These are phyloP conservation scores for Monosporascus sp. DNA, from an alignment of 2,329 filamentous ascomycete species.

Conservation along the genomic window DNA sequence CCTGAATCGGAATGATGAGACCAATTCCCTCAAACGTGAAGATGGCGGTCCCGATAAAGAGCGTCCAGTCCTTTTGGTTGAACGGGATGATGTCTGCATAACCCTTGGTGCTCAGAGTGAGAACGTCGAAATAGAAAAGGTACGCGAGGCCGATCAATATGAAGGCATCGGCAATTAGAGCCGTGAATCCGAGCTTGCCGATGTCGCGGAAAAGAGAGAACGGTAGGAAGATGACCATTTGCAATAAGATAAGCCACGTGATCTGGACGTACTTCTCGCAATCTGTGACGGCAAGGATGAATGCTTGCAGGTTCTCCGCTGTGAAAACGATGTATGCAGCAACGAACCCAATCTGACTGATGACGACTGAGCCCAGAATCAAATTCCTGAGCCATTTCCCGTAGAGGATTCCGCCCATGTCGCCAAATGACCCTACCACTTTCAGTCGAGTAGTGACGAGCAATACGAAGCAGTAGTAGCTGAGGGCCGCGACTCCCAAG, in stretches of 20 bases:
- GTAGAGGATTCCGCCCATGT: slow-evolving; percentile 89
- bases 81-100: slow-evolving; percentile 84
- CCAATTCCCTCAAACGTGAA: slow-evolving; percentile 99
- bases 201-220: slow-evolving; percentile 94
- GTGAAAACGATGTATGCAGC: slow-evolving; percentile 97
- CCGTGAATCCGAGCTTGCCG: slow-evolving; percentile 93
- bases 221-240: slow-evolving; percentile 91
- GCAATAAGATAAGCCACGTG: slow-evolving; percentile 85
- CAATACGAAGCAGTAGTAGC: slow-evolving; percentile 96
- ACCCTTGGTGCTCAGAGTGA: slow-evolving; percentile 71
- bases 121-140: slow-evolving; percentile 90
- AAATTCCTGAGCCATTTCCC: slow-evolving; percentile 83
- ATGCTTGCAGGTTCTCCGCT: slow-evolving; percentile 89
- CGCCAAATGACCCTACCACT: slow-evolving; percentile 92
- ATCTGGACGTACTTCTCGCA: slow-evolving; percentile 84
- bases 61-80: slow-evolving; percentile 87
- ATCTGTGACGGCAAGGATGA: slow-evolving; percentile 84
- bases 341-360: slow-evolving; percentile 93
- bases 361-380: slow-evolving; percentile 86
- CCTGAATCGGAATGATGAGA: slow-evolving; percentile 95
- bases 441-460: slow-evolving; percentile 80
- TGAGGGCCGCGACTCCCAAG: slow-evolving; percentile 76
- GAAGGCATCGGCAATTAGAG: slow-evolving; percentile 87
- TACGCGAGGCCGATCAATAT: slow-evolving; percentile 90
- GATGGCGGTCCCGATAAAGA: slow-evolving; percentile 98